Evolutionary conservation across 305 asterid genomes (phyloP).

Genomic region (Rubia balearica): DNA sequence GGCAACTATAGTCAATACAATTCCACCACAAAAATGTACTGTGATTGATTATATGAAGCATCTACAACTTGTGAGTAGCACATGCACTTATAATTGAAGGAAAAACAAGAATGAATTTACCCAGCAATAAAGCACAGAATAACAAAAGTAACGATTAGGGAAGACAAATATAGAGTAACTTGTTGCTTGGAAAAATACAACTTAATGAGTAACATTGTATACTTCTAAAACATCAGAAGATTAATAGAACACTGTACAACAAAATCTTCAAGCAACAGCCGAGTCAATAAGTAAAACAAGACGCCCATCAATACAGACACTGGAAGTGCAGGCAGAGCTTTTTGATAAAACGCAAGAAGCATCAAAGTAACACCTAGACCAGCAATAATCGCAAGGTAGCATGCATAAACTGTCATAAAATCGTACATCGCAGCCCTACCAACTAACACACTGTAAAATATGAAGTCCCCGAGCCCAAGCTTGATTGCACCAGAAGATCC

Average conservation of each 20-base stretch:
- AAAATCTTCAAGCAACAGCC: slow-evolving; percentile 72
- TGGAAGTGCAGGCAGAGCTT: slow-evolving; percentile 98
- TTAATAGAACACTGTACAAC: slow-evolving; percentile 79
- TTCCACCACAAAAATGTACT: neutral
- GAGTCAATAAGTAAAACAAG: slow-evolving; percentile 66
- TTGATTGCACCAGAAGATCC: slow-evolving; percentile 93
- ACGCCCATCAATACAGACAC: slow-evolving; percentile 82
- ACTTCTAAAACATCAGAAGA: slow-evolving; percentile 75
- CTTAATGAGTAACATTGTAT: neutral
- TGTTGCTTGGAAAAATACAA: neutral
- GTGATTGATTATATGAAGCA: neutral
- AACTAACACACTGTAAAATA: slow-evolving; percentile 87
- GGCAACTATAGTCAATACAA: neutral
- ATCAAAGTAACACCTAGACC: slow-evolving; percentile 86
- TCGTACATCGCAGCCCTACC: slow-evolving; percentile 98
- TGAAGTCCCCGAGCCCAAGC: slow-evolving; percentile 91
- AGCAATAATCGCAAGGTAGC: slow-evolving; percentile 89
- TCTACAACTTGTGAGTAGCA: neutral
- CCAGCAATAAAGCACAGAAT: neutral
- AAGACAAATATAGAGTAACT: neutral
- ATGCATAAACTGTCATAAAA: slow-evolving; percentile 89
- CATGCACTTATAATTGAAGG: neutral
- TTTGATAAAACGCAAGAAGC: slow-evolving; percentile 82
- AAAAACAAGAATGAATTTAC: neutral
- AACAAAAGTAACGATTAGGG: neutral